A percentile compares a stretch with the other conserved stretches of the same genome.
Evolutionary conservation across 2,329 filamentous ascomycete species (phyloP).

Genomic region (Pestalotiopsis sp.): DNA sequence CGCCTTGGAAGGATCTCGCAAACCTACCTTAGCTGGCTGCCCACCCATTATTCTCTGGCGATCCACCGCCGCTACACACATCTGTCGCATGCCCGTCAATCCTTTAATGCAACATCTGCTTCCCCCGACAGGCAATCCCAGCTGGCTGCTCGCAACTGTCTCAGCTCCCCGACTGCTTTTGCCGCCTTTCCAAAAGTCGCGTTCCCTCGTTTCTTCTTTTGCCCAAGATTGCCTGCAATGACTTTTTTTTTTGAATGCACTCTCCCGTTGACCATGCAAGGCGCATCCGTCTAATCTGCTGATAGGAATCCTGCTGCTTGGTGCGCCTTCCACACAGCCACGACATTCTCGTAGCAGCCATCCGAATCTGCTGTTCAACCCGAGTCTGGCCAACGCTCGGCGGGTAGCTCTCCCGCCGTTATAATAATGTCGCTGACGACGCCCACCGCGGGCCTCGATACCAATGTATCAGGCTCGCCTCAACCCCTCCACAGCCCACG

Average conservation of each 20-base stretch:
- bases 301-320: slow-evolving; percentile 6
- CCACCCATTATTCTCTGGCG: neutral
- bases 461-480: slow-evolving; percentile 5
- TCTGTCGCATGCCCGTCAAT: slow-evolving; percentile 8
- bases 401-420: neutral
- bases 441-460: slow-evolving; percentile 4
- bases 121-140: slow-evolving; percentile 9
- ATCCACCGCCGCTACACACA: slow-evolving; percentile 4
- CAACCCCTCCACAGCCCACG: slow-evolving; percentile 11
- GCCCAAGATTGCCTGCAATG: neutral
- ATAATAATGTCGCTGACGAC: slow-evolving; percentile 9
- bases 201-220: neutral
- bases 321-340: neutral
- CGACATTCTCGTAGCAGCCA: neutral
- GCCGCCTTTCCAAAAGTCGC: neutral
- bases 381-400: neutral
- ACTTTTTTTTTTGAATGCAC: neutral
- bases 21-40: neutral
- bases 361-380: neutral
- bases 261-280: neutral
- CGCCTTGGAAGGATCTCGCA: neutral
- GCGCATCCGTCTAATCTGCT: slow-evolving; percentile 4
- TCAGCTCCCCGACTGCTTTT: slow-evolving; percentile 9
- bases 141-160: neutral
- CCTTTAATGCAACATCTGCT: slow-evolving; percentile 3